Evolutionary conservation across 2,329 filamentous ascomycete genomes (phyloP), one percentile per base, ranked within the genome.

Genomic region (Chaetomium strumarium): DNA sequence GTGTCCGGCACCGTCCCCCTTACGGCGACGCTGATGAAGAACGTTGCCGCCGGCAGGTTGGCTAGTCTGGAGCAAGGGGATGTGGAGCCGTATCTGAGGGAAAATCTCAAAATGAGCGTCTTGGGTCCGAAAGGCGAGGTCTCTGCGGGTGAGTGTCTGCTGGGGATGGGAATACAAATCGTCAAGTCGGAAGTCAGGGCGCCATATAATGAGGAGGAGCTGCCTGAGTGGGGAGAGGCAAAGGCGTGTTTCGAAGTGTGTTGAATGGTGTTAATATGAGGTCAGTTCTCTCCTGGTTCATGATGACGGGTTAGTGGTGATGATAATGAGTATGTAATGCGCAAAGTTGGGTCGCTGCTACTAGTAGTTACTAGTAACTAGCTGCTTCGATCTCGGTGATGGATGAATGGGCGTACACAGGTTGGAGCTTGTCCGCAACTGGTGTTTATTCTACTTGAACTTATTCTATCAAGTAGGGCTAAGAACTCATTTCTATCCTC

Each of bases 1-100:
- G 69, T 78, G 14, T 72, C 76, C 1, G 76, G 77, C 1, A 75
- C 77, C 0, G 65, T 79, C 12, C 79, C 79, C 0, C 60, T 82
- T 56, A 81, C 79, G 2, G 70, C 71, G 7, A 70, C 72, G 3
- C 61, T 82, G 49, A 66, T 76, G 56, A 67, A 70, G 43, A 68
- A 72, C 62, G 66, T 77, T 4, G 63, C 9, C 2, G 29, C 12
- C 8, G 58, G 56, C 0, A 47, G 54, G 33, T 46, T 63, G 16
- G 53, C 20, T 17, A 59, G 58, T 20, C 30, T 63, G 19, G 49
- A 55, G 13, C 55, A 49, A 3, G 17, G 14, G 11, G 49, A 63
- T 12, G 61, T 61, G 5, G 53, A 56, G 40, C 46, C 20, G 3
- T 62, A 57, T 43, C 39, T 63, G 34, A 49, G 16, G n/a, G 43